A percentile compares a stretch with the other conserved stretches of the same genome.
These are phyloP conservation scores for Arabis alpina DNA, from an alignment of 345 rosid genomes.

Conservation along the genomic window DNA sequence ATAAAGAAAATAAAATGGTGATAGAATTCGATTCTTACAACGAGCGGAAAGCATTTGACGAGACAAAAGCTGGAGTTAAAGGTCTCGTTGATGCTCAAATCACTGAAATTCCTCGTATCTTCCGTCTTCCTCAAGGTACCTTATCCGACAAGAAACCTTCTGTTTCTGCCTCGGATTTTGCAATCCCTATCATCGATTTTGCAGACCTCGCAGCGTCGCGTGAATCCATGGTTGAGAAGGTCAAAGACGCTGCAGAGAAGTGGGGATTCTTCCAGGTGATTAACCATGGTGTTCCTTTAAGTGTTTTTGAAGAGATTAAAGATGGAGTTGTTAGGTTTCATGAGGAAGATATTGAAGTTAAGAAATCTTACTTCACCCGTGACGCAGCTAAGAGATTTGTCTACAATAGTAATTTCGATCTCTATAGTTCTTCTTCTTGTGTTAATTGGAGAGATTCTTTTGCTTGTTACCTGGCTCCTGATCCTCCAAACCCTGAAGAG, in stretches of 20 bases:
- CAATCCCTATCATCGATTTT: slow-evolving; percentile 51
- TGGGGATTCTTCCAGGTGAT: slow-evolving; percentile 63
- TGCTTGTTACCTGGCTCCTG: slow-evolving; percentile 47
- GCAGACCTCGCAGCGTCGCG: slow-evolving; percentile 7
- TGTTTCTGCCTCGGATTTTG: not conserved
- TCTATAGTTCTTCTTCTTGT: slow-evolving; percentile 36
- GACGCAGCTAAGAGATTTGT: slow-evolving; percentile 36
- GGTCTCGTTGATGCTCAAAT: slow-evolving; percentile 53
- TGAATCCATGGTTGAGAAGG: slow-evolving; percentile 20
- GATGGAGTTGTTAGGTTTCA: slow-evolving; percentile 47
- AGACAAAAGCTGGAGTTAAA: slow-evolving; percentile 46
- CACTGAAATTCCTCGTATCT: slow-evolving; percentile 43
- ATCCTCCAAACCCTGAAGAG: slow-evolving; percentile 46
- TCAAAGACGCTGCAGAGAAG: slow-evolving; percentile 40
- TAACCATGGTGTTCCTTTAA: slow-evolving; percentile 50
- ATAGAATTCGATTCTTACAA: not conserved
- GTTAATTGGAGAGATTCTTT: slow-evolving; percentile 54
- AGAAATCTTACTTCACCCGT: slow-evolving; percentile 46
- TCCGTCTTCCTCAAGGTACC: slow-evolving; percentile 22
- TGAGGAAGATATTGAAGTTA: slow-evolving; percentile 45
- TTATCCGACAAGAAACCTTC: slow-evolving; percentile 4
- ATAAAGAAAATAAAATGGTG: slow-evolving; percentile 6
- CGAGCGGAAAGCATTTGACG: slow-evolving; percentile 38
- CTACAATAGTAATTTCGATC: slow-evolving; percentile 49
- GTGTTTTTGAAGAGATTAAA: slow-evolving; percentile 44